A percentile compares a stretch with the other conserved stretches of the same genome.
These are phyloP conservation scores for Odontarrhena argentea DNA, from an alignment of 345 rosid genomes.

Conservation along the genomic window DNA sequence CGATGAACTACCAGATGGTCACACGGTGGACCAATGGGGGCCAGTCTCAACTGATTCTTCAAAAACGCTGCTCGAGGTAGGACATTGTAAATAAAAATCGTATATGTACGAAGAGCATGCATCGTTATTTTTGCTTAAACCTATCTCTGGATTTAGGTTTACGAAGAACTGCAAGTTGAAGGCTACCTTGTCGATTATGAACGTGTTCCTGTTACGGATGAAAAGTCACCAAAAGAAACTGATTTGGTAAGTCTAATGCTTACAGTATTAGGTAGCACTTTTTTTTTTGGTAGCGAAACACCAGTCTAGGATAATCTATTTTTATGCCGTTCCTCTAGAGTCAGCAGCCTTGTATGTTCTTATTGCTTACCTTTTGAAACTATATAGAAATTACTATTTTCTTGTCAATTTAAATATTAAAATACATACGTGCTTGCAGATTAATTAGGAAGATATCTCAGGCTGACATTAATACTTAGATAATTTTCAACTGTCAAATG, in stretches of 20 bases:
- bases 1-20: conserved; percentile 97
- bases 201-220: conserved; percentile 96
- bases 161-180: conserved; percentile 84
- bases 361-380: conserved; percentile 14
- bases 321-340: conserved; percentile 5
- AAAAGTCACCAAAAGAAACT: conserved; percentile 87
- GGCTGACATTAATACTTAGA: conserved; percentile 67
- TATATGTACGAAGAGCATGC: conserved; percentile 20
- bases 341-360: conserved; percentile 14
- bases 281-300: conserved; percentile 6
- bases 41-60: conserved; percentile 81
- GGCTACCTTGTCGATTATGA: conserved; percentile 89
- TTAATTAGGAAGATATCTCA: conserved; percentile 73
- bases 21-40: conserved; percentile 99
- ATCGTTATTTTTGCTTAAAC: conserved; percentile 9
- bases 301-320: background rate
- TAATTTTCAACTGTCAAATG: conserved; percentile 96
- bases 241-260: conserved; percentile 74
- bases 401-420: background rate
- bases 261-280: background rate
- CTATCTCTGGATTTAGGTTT: conserved; percentile 52
- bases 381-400: background rate
- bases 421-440: conserved; percentile 46
- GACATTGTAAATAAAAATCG: conserved; percentile 11
- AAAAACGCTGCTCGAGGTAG: conserved; percentile 91